Base-by-base conservation (phyloP, 2,329 filamentous ascomycete genomes). In the Aspergillus unguis region DNA sequence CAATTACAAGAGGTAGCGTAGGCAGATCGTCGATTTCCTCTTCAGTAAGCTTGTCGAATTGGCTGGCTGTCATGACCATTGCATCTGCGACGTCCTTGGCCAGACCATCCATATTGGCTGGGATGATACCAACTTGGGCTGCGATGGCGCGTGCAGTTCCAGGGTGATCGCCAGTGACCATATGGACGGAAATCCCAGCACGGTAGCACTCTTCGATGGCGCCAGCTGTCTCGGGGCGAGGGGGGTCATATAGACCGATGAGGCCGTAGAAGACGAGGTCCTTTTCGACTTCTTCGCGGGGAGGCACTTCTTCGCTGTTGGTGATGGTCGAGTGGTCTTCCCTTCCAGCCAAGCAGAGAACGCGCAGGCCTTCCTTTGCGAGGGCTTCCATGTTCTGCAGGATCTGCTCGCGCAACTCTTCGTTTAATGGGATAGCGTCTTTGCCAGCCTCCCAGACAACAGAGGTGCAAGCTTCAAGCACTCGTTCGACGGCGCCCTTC, bases 241-340 rank as follows among this genome's bases (percentile, higher is more conserved):
- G 90, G 3, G 90, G 90, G 61, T 95, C 90, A 66, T 94, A 92
- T 57, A 95, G 86, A 51, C 90, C 90, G 44, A 88, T 85, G 7
- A 96, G 80, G n/a, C 91, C 92, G 10, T 89, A 81, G 56, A 95
- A 88, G 3, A 79, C 80, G 31, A 96, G 81, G 29, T 82, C 77
- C 33, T 76, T 75, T 66, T 95, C 90, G 10, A 92, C 80, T 4
- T 78, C 72, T 5, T 76, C 72, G 5, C 90, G 87, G 17, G 62
- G 57, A 25, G 65, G 62, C 5, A 62, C 57, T 9, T 63, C 62
- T 6, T 60, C 61, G 11, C 53, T 48, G 7, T 58, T 54, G 28
- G 41, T 4, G 27, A 52, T 52, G 1, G 28, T 41, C 5, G 50
- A 32, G 6, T 45, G 26, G 5, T 67, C 53, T 11, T 63, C 58